Base-by-base conservation (phyloP, 345 rosid genomes). In the Microcos paniculata region DNA sequence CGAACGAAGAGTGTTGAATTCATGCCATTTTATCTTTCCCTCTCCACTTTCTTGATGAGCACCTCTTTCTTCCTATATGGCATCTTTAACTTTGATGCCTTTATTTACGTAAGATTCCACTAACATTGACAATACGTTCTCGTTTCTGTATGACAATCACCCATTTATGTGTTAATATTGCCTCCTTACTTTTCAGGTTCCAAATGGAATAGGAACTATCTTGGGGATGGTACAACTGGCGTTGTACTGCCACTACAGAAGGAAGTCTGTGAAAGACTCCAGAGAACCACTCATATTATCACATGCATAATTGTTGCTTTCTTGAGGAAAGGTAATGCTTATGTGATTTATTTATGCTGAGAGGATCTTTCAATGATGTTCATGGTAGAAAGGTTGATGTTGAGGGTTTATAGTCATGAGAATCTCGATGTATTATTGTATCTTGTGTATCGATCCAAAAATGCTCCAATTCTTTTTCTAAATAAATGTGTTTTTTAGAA, bases 11-110 rank as follows among this genome's bases (percentile, higher is more conserved):
- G 98, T 49, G 92, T 94, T 72, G 97, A 94, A 79, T 94, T 83
- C 81, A 94, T 94, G 98, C 97, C 98, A 40, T 92, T 94, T 81
- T 90, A 80, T 77, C 90, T 94, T 38, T 94, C 98, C 9, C 87
- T 94, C 56, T 90, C 97, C 14, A 89, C 95, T 9, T 94, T 94
- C 85, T 84, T 94, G 87, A 85, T 94, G 97, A 94, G 98, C 73
- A 71, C 80, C 12, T 89, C 92, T 1, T 92, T 94, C 87, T 67
- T 90, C 12, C 72, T 88, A 1, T 94, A 89, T 46, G 98, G 98
- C 56, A 28, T 87, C 75, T 82, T 92, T 62, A 94, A 91, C 57
- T 9, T 33, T 3, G 98, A 94, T 63, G 80, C 79, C 78, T 94
- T 92, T 71, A 66, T 94, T 67, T 85, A 82, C 70, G 98, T 92